Conservation (phyloP, 495 filamentous ascomycete genomes). For the Tuber indicum region DNA sequence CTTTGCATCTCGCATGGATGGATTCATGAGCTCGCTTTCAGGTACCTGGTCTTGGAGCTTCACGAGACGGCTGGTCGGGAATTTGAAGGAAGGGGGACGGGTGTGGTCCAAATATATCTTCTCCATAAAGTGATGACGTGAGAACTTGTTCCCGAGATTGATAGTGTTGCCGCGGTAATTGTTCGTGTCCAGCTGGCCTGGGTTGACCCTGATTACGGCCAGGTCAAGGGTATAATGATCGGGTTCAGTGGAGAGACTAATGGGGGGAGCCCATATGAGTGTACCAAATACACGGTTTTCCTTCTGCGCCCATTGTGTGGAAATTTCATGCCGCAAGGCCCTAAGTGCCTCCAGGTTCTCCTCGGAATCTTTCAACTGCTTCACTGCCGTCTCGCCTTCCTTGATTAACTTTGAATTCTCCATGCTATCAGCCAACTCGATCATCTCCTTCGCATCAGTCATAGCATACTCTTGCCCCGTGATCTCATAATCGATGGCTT, state of each 20-base stretch:
- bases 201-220: neutral
- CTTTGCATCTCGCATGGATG: neutral
- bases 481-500: neutral
- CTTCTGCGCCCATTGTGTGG: neutral
- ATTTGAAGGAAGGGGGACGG: neutral
- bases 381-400: rapidly evolving
- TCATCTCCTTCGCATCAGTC: neutral
- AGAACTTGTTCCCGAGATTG: neutral
- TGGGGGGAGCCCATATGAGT: neutral
- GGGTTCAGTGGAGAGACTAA: neutral
- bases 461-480: neutral
- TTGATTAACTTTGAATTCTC: neutral
- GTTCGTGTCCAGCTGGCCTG: neutral
- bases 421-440: rapidly evolving
- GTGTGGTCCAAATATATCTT: neutral
- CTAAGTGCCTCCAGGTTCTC: neutral
- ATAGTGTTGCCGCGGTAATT: neutral
- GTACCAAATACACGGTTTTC: neutral
- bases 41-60: neutral
- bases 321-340: neutral
- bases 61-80: neutral
- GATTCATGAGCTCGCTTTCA: neutral
- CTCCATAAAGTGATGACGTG: neutral
- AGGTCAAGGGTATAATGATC: neutral
- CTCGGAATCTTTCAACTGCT: neutral